These are phyloP conservation scores for Gracilaria gracilis DNA, from an alignment of 23 red algal genomes.

Conservation along the genomic window DNA sequence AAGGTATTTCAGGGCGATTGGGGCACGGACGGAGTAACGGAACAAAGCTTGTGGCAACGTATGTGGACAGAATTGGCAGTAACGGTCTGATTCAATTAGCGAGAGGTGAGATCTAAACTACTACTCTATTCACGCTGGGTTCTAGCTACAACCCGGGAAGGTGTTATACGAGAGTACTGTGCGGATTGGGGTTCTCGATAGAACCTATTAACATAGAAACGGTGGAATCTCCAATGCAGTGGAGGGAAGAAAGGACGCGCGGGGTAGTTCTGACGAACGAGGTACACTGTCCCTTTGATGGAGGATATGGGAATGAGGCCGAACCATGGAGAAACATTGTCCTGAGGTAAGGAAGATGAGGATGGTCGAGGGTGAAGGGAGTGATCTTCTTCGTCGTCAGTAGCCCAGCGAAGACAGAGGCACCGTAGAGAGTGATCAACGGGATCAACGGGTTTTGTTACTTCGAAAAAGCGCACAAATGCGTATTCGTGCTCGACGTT, in stretches of 20 bases:
- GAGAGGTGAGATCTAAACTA: background rate
- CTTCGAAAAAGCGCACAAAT: constrained; percentile 28
- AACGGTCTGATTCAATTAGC: too few relatives aligned
- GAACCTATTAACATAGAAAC: constrained; percentile 17
- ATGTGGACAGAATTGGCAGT: background rate
- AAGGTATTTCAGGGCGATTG: too few relatives aligned
- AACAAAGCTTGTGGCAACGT: too few relatives aligned
- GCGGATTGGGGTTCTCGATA: background rate
- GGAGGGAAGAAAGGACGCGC: constrained; percentile 3
- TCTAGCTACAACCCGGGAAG: too few relatives aligned
- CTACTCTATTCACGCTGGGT: too few relatives aligned
- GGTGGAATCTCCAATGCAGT: background rate
- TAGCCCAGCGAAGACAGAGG: background rate
- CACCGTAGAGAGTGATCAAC: background rate
- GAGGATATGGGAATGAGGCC: background rate
- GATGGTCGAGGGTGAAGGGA: background rate
- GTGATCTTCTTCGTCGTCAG: constrained; percentile 6
- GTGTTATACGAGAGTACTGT: background rate
- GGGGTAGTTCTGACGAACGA: constrained; percentile 18
- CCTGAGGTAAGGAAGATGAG: background rate
- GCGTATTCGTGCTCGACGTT: background rate
- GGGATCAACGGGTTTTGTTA: background rate
- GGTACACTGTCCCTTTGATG: background rate
- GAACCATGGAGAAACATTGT: constrained; percentile 29
- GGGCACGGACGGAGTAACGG: too few relatives aligned